Conservation (phyloP, 2,329 filamentous ascomycete genomes). For the Myrmaecium sp. region DNA sequence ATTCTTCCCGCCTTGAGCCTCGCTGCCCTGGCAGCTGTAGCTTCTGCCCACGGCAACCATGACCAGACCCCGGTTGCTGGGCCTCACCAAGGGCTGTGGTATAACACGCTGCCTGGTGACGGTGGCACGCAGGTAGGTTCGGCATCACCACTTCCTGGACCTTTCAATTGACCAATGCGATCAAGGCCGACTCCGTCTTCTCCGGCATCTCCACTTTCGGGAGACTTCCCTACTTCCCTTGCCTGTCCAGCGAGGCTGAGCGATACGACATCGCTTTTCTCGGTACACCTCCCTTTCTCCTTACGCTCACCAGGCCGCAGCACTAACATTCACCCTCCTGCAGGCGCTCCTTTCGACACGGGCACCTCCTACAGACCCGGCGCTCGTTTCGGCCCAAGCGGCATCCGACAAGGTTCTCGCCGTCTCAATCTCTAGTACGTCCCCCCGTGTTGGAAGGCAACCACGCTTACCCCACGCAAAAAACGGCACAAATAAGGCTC, state of each 20-base stretch:
- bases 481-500: slow-evolving; percentile 26
- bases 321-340: not conserved
- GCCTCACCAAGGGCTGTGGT: slow-evolving; percentile 63
- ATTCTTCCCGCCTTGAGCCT: slow-evolving; percentile 7
- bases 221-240: slow-evolving; percentile 60
- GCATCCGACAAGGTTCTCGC: slow-evolving; percentile 73
- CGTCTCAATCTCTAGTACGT: slow-evolving; percentile 75
- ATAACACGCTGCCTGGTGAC: slow-evolving; percentile 66
- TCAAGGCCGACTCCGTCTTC: slow-evolving; percentile 69
- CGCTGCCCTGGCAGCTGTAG: slow-evolving; percentile 31
- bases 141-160: not conserved
- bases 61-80: slow-evolving; percentile 46
- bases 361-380: slow-evolving; percentile 73
- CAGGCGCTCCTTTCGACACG: slow-evolving; percentile 70
- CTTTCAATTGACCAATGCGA: not conserved
- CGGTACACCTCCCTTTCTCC: slow-evolving; percentile 28
- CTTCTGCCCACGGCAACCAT: slow-evolving; percentile 41
- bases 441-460: too few species aligned
- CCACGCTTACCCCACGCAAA: too few species aligned
- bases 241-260: slow-evolving; percentile 50
- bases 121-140: slow-evolving; percentile 59
- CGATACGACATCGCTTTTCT: slow-evolving; percentile 78
- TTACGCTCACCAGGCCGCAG: not conserved
- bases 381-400: slow-evolving; percentile 68
- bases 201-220: slow-evolving; percentile 79